A percentile compares a stretch with the other conserved stretches of the same genome.
Evolutionary conservation across 148 eudicot species (phyloP).

Genomic region (Silene latifolia): DNA sequence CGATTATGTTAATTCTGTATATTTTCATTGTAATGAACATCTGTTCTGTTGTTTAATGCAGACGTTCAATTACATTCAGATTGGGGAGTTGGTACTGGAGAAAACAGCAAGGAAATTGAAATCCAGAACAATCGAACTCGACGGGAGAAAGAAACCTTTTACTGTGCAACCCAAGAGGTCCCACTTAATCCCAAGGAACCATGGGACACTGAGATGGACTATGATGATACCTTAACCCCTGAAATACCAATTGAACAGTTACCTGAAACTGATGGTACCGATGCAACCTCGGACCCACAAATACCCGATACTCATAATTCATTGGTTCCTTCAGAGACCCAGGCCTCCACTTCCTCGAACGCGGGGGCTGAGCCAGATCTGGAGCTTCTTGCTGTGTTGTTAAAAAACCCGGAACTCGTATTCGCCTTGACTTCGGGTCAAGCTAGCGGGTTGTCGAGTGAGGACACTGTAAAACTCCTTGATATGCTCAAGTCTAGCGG

Average conservation of each 20-base stretch:
- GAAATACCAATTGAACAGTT: constrained; percentile 72
- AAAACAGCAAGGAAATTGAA: constrained; percentile 75
- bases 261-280: constrained; percentile 55
- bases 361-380: constrained; percentile 60
- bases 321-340: constrained; percentile 10
- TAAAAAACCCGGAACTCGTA: constrained; percentile 85
- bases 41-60: constrained; percentile 39
- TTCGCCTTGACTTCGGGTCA: constrained; percentile 83
- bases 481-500: constrained; percentile 75
- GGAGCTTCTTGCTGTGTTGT: constrained; percentile 75
- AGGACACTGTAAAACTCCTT: constrained; percentile 70
- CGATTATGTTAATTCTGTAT: background rate
- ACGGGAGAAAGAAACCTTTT: constrained; percentile 67
- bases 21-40: background rate
- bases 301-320: constrained; percentile 15
- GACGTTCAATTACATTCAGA: constrained; percentile 39
- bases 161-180: constrained; percentile 50
- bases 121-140: constrained; percentile 63
- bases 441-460: constrained; percentile 53
- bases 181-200: constrained; percentile 78
- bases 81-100: constrained; percentile 67
- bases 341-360: constrained; percentile 28
- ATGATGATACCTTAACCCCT: constrained; percentile 74
- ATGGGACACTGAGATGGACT: constrained; percentile 90
- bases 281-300: constrained; percentile 14